These are phyloP conservation scores for Fraxinus baroniana DNA, from an alignment of 305 asterid genomes.

Conservation along the genomic window DNA sequence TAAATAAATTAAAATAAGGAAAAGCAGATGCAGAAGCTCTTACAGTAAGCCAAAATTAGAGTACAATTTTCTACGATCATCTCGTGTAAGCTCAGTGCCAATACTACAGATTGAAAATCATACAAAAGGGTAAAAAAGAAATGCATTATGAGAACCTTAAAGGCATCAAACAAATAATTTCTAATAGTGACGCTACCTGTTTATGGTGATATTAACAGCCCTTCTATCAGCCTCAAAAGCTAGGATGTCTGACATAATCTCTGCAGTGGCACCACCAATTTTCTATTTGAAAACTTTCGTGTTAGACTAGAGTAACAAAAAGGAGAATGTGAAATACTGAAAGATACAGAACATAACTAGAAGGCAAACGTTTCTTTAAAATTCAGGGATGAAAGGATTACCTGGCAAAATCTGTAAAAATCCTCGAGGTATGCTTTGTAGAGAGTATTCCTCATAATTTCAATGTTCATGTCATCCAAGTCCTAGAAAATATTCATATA, in stretches of 20 bases:
- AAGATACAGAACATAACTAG: neutral
- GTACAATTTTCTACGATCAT: slow-evolving; percentile 76
- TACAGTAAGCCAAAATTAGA: slow-evolving; percentile 89
- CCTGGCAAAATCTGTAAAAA: slow-evolving; percentile 46
- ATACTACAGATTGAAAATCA: slow-evolving; percentile 52
- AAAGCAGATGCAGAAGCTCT: slow-evolving; percentile 27
- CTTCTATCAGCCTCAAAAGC: slow-evolving; percentile 97
- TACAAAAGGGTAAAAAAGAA: slow-evolving; percentile 4
- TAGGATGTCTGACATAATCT: slow-evolving; percentile 91
- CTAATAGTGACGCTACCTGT: slow-evolving; percentile 48
- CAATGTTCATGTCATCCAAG: neutral
- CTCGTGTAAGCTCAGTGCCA: slow-evolving; percentile 92
- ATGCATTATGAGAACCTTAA: neutral
- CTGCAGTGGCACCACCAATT: slow-evolving; percentile 93
- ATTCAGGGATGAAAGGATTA: slow-evolving; percentile 20
- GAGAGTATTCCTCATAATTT: neutral
- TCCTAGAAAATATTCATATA: neutral
- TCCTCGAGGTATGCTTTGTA: neutral
- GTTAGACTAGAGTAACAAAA: slow-evolving; percentile 9
- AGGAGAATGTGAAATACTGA: neutral
- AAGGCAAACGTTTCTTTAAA: neutral
- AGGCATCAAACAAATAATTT: neutral
- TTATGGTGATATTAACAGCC: slow-evolving; percentile 94
- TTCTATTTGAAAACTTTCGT: slow-evolving; percentile 42
- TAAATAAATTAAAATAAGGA: slow-evolving; percentile 6